A percentile compares a stretch with the other conserved stretches of the same genome.
These are phyloP conservation scores for Phytophthora boehmeriae DNA, from an alignment of 352 stramenopile species.

Conservation along the genomic window DNA sequence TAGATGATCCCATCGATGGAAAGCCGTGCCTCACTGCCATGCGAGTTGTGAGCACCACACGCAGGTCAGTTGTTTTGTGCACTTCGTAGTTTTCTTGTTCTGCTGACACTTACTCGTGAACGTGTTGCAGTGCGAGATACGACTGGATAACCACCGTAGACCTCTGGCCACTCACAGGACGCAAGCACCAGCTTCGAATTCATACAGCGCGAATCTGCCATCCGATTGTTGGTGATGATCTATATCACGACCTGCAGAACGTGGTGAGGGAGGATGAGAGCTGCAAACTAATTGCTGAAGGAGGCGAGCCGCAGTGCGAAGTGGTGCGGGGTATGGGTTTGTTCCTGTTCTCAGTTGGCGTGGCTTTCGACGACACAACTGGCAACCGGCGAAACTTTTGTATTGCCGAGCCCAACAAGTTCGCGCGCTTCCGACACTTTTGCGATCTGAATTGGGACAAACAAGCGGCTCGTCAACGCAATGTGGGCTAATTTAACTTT, in stretches of 20 bases:
- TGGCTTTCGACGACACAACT: conserved; percentile 48
- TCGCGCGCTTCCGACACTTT: conserved; percentile 64
- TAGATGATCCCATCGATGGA: conserved; percentile 32
- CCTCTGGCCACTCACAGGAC: conserved; percentile 68
- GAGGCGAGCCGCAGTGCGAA: conserved; percentile 1
- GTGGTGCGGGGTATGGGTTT: conserved; percentile 58
- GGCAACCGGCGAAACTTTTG: conserved; percentile 46
- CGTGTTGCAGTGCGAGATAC: conserved; percentile 45
- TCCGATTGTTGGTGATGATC: conserved; percentile 68
- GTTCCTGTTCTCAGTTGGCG: conserved; percentile 53
- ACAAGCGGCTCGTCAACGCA: conserved; percentile 9
- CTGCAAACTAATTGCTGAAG: neutral
- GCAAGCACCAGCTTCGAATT: conserved; percentile 74
- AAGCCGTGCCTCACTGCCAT: conserved; percentile 38
- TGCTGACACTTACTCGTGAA: conserved; percentile 1
- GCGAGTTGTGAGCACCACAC: conserved; percentile 37
- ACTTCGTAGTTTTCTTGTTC: neutral
- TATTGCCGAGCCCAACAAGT: conserved; percentile 64
- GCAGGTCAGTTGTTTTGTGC: conserved; percentile 27
- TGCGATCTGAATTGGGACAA: conserved; percentile 55
- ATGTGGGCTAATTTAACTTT: conserved; percentile 12
- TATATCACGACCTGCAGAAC: conserved; percentile 47
- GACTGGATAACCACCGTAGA: conserved; percentile 68
- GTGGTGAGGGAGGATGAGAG: neutral
- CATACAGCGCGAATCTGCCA: conserved; percentile 63